These are phyloP conservation scores for Lophium mytilinum DNA, from an alignment of 495 filamentous ascomycete species.

Conservation along the genomic window DNA sequence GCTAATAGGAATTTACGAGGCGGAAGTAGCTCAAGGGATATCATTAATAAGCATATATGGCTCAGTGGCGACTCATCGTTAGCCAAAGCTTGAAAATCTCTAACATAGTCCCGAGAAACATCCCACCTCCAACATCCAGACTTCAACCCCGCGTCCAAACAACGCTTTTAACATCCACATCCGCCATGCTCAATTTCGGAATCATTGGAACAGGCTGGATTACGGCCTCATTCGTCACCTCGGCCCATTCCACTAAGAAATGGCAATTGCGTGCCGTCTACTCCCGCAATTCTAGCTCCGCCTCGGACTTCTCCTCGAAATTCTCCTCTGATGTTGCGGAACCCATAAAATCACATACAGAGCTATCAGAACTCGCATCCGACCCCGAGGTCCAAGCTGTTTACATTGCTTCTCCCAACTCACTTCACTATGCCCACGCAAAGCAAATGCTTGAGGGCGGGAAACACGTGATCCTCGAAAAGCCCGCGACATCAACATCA, in stretches of 20 bases:
- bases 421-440: slow-evolving; percentile 54
- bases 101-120: too few relatives aligned
- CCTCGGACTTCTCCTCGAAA: slow-evolving; percentile 25
- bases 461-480: slow-evolving; percentile 84
- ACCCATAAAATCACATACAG: slow-evolving; percentile 23
- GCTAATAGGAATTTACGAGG: too few relatives aligned
- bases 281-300: slow-evolving; percentile 28
- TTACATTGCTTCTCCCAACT: slow-evolving; percentile 46
- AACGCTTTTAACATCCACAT: not conserved
- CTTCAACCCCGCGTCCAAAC: too few relatives aligned
- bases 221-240: slow-evolving; percentile 30
- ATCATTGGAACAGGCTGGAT: slow-evolving; percentile 34
- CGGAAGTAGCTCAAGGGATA: too few relatives aligned
- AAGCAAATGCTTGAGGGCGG: slow-evolving; percentile 61
- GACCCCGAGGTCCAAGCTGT: slow-evolving; percentile 39
- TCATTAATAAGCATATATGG: too few relatives aligned
- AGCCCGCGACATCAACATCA: slow-evolving; percentile 72
- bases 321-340: not conserved
- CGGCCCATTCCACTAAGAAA: slow-evolving; percentile 26
- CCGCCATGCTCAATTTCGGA: slow-evolving; percentile 16
- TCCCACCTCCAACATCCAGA: too few relatives aligned
- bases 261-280: slow-evolving; percentile 32
- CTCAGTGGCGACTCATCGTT: too few relatives aligned
- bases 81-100: too few relatives aligned
- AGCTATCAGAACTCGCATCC: slow-evolving; percentile 24